Evolutionary conservation across 2,329 filamentous ascomycete species (phyloP).

Genomic region (Microascus cirrosus): DNA sequence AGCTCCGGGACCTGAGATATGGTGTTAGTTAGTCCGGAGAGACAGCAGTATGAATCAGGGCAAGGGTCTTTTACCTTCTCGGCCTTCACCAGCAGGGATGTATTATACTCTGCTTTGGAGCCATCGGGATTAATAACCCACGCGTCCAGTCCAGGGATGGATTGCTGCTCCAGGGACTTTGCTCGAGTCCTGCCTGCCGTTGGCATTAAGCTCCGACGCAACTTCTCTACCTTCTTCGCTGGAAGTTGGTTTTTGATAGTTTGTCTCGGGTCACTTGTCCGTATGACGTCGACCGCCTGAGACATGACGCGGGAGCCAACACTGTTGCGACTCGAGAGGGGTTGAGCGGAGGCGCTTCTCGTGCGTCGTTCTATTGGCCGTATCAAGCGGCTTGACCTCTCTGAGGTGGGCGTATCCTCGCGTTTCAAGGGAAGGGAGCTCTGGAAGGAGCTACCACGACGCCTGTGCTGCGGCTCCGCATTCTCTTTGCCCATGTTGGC

Average conservation of each 20-base stretch:
- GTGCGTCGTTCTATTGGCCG: conserved; percentile 16
- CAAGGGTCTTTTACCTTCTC: conserved; percentile 34
- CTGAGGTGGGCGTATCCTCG: not conserved
- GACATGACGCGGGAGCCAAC: not conserved
- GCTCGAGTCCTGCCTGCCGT: conserved; percentile 37
- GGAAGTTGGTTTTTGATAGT: not conserved
- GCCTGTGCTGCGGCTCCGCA: not conserved
- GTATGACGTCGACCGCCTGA: not conserved
- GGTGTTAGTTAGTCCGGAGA: not conserved
- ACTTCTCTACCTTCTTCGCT: conserved; percentile 3
- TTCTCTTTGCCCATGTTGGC: not conserved
- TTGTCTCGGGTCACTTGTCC: not conserved
- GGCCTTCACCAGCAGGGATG: conserved; percentile 34
- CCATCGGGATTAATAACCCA: conserved; percentile 44
- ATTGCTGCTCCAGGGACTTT: conserved; percentile 25
- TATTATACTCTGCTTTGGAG: conserved; percentile 43
- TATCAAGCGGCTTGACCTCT: not conserved
- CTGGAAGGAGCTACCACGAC: not conserved
- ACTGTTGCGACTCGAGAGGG: conserved; percentile 12
- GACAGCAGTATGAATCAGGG: not conserved
- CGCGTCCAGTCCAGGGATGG: conserved; percentile 19
- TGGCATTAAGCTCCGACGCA: conserved; percentile 43
- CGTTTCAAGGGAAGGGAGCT: not conserved
- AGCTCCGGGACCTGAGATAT: conserved; percentile 46
- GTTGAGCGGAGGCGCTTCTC: conserved; percentile 36